phyloP scores from a whole-genome alignment of 495 filamentous ascomycete genomes.

The Penicillium steckii region DNA sequence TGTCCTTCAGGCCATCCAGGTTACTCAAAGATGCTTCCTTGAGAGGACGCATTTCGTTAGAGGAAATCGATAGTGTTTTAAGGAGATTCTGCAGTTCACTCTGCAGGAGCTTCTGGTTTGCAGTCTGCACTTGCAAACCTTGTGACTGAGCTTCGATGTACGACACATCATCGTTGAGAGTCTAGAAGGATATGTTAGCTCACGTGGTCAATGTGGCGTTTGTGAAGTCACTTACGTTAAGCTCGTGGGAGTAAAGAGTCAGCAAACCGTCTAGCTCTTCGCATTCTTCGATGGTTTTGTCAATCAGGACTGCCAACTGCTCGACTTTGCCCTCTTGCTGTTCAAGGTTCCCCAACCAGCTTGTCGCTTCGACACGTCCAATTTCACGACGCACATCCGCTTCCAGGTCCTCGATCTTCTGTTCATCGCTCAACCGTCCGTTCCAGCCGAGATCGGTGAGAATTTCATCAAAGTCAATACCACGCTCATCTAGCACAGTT shows the following conservation, averaged over 20 bases:
- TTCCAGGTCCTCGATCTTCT: constrained; percentile 79
- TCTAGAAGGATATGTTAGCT: constrained; percentile 57
- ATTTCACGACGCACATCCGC: constrained; percentile 83
- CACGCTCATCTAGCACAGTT: constrained; percentile 63
- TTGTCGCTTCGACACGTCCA: constrained; percentile 84
- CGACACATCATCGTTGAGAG: constrained; percentile 88
- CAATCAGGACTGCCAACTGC: constrained; percentile 77
- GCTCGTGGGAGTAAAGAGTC: constrained; percentile 89
- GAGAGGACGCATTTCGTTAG: constrained; percentile 68
- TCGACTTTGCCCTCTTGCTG: constrained; percentile 87
- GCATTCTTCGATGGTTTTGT: constrained; percentile 86
- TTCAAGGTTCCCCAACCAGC: constrained; percentile 85
- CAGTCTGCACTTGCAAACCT: constrained; percentile 92
- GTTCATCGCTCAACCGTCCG: constrained; percentile 64
- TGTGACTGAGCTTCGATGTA: constrained; percentile 97
- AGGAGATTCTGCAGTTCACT: constrained; percentile 80
- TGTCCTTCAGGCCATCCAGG: constrained; percentile 64
- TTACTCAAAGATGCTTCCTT: constrained; percentile 72
- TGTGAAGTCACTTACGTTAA: constrained; percentile 59
- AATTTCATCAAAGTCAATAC: constrained; percentile 71
- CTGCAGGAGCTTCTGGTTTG: constrained; percentile 93
- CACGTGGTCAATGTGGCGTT: neutral
- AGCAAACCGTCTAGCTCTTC: constrained; percentile 92
- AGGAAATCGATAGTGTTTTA: constrained; percentile 82
- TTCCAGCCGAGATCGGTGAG: constrained; percentile 91